phyloP scores from a whole-genome alignment of 2,329 filamentous ascomycete genomes.

The Talaromyces funiculosus region DNA sequence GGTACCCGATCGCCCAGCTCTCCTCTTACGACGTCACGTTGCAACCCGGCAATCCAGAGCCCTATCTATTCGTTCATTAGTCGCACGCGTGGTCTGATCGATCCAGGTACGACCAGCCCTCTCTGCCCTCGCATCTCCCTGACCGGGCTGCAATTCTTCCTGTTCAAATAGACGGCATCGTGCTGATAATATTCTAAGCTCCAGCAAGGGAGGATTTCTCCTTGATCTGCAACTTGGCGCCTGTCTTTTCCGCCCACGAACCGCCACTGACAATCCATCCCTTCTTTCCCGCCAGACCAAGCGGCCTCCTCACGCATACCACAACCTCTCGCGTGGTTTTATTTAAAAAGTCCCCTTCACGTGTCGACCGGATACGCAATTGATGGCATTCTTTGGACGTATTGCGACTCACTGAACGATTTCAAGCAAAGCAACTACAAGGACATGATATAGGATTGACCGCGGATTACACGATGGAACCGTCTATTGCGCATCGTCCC shows the following conservation, averaged over 20 bases:
- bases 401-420: neutral
- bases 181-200: neutral
- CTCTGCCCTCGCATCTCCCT: neutral
- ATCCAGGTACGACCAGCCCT: neutral
- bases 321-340: constrained; percentile 5
- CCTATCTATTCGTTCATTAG: no score
- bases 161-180: neutral
- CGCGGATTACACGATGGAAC: constrained; percentile 32
- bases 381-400: constrained; percentile 4
- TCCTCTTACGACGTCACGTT: neutral
- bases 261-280: constrained; percentile 5
- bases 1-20: neutral
- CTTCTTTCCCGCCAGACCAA: constrained; percentile 4
- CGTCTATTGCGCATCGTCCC: constrained; percentile 37
- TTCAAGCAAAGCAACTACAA: neutral
- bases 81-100: neutral
- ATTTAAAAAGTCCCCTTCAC: constrained; percentile 1
- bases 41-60: neutral
- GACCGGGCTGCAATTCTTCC: no score
- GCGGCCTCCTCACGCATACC: constrained; percentile 8
- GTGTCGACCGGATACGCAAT: neutral
- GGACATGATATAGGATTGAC: constrained; percentile 2
- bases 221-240: constrained; percentile 11
- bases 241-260: constrained; percentile 11
- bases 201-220: constrained; percentile 5